A percentile compares a stretch with the other conserved stretches of the same genome.
phyloP scores from a whole-genome alignment of 768 basidiomycete genomes.

The Lentinula raphanica region DNA sequence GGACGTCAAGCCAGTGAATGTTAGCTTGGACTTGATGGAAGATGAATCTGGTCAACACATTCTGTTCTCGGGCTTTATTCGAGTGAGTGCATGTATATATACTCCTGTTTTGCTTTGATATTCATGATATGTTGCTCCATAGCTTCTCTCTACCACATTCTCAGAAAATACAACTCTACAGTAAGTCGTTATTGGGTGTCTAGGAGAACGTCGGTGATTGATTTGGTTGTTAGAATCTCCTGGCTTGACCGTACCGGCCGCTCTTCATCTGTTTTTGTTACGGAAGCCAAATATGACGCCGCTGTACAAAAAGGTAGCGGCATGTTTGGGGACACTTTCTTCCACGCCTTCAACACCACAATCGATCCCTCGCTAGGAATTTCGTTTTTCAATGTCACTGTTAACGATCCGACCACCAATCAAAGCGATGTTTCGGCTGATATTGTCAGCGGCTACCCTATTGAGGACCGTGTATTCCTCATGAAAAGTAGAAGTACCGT shows the following conservation, averaged over 20 bases:
- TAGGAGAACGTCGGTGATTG: neutral
- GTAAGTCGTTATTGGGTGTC: neutral
- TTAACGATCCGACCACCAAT: neutral
- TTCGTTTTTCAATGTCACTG: constrained; percentile 4
- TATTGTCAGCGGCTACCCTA: neutral
- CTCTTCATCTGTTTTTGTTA: neutral
- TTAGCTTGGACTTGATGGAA: constrained; percentile 5
- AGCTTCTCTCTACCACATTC: constrained; percentile 5
- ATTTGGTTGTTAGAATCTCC: constrained; percentile 4
- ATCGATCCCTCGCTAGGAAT: constrained; percentile 9
- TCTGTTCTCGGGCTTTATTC: constrained; percentile 11
- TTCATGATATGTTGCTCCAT: neutral
- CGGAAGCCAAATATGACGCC: neutral
- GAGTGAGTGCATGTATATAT: neutral
- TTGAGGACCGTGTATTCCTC: constrained; percentile 2
- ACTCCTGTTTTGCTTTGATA: neutral
- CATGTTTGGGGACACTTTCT: constrained; percentile 13
- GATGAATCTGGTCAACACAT: neutral
- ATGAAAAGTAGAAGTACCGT: neutral
- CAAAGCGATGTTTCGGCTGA: neutral
- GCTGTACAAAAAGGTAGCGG: constrained; percentile 5
- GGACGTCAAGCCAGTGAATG: constrained; percentile 12
- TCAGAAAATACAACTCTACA: neutral
- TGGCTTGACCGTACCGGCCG: constrained; percentile 6
- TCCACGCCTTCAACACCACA: constrained; percentile 10